Conservation (phyloP, 257 asterid species). For the Rhazya stricta region DNA sequence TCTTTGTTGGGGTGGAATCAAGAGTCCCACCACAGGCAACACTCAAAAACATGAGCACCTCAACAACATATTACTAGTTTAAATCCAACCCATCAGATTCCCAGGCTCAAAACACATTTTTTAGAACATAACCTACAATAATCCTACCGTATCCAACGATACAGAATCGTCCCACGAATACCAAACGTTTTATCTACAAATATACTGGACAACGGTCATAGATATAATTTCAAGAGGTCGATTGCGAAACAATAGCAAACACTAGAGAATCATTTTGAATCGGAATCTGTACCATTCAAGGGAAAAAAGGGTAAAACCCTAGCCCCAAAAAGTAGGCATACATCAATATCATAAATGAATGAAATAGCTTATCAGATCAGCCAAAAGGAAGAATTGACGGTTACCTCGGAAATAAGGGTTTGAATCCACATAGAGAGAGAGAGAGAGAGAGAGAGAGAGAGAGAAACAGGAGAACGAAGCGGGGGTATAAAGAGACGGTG, state of each 20-base stretch:
- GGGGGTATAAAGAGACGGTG: conserved; percentile 13
- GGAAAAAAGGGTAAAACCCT: conserved; percentile 9
- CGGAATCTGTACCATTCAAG: conserved; percentile 9
- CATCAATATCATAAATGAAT: background rate
- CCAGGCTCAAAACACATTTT: background rate
- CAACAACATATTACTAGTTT: conserved; percentile 13
- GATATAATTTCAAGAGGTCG: conserved; percentile 13
- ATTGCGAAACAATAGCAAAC: background rate
- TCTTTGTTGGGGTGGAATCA: conserved; percentile 11
- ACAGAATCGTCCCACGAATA: conserved; percentile 13
- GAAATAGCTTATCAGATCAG: conserved; percentile 7
- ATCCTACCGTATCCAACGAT: conserved; percentile 9
- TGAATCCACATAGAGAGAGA: conserved; percentile 1
- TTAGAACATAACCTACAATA: background rate
- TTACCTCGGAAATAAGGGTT: conserved; percentile 11
- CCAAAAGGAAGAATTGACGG: background rate
- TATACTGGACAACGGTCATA: conserved; percentile 14
- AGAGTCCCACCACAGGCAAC: conserved; percentile 18
- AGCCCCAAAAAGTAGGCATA: background rate
- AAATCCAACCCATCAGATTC: conserved; percentile 10
- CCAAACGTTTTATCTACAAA: conserved; percentile 5
- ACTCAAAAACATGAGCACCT: conserved; percentile 19
- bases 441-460: background rate
- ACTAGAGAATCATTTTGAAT: conserved; percentile 7
- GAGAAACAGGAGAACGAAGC: background rate